These are phyloP conservation scores for Dactylella cylindrospora DNA, from an alignment of 2,329 filamentous ascomycete species.

Conservation along the genomic window DNA sequence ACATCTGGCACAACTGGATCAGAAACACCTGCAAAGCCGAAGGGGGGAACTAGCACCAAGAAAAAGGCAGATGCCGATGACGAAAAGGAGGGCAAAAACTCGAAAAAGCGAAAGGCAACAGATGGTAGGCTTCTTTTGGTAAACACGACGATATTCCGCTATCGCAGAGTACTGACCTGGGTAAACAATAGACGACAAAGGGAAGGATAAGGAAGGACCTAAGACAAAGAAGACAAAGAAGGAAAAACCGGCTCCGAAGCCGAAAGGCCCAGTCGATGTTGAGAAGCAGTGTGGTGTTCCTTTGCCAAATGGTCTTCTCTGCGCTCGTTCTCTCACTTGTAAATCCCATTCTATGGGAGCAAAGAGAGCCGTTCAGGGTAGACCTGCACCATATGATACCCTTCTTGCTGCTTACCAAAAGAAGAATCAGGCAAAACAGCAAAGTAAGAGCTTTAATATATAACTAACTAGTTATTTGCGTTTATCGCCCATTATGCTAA, in stretches of 20 bases:
- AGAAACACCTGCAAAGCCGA: constrained; percentile 27
- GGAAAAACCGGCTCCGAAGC: constrained; percentile 77
- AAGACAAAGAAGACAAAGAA: constrained; percentile 88
- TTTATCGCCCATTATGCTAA: constrained; percentile 42
- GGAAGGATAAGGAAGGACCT: constrained; percentile 64
- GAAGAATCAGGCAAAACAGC: constrained; percentile 97
- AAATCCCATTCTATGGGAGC: constrained; percentile 96
- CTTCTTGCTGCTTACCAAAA: constrained; percentile 85
- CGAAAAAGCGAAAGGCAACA: constrained; percentile 78
- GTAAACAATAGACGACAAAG: constrained; percentile 44
- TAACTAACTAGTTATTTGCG: constrained; percentile 19
- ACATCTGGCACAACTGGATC: constrained; percentile 17
- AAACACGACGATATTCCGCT: neutral
- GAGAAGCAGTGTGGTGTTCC: constrained; percentile 90
- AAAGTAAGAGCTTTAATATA: constrained; percentile 65
- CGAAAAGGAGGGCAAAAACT: constrained; percentile 65
- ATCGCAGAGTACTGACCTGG: constrained; percentile 41
- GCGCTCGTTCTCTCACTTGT: constrained; percentile 84
- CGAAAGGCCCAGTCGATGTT: constrained; percentile 88
- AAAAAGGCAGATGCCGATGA: constrained; percentile 60
- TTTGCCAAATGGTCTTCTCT: constrained; percentile 80
- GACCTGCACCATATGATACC: constrained; percentile 90
- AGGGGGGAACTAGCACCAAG: constrained; percentile 54
- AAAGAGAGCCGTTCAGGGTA: constrained; percentile 81
- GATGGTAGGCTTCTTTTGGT: constrained; percentile 52